Evolutionary conservation across 805 yeast genomes (phyloP).

Genomic region (Wickerhamomyces xylosicus): DNA sequence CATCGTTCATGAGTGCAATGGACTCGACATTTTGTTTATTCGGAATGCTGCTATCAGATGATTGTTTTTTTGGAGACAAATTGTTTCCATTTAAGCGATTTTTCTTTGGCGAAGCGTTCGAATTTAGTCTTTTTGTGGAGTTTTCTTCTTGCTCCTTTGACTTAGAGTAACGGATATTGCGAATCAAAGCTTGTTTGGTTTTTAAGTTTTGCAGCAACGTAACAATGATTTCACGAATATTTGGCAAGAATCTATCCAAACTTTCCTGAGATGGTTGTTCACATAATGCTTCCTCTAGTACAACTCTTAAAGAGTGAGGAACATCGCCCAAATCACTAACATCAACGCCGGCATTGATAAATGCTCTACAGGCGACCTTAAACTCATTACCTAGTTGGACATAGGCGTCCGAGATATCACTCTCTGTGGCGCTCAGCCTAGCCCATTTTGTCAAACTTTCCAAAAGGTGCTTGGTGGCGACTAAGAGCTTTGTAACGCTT

Average conservation of each 20-base stretch:
- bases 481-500: constrained; percentile 67
- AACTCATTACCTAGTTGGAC: constrained; percentile 92
- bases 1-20: too few relatives aligned
- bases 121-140: constrained; percentile 2
- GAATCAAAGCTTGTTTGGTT: constrained; percentile 57
- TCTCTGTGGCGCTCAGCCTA: constrained; percentile 62
- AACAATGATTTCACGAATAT: constrained; percentile 78
- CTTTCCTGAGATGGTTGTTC: constrained; percentile 78
- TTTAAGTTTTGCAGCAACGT: constrained; percentile 71
- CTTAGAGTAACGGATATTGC: constrained; percentile 23
- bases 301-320: constrained; percentile 67
- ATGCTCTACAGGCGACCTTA: constrained; percentile 74
- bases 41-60: neutral
- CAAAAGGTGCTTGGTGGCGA: constrained; percentile 81
- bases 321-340: constrained; percentile 83
- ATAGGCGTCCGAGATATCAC: constrained; percentile 80
- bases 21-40: too few relatives aligned
- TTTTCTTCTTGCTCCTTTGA: constrained; percentile 10
- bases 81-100: too few relatives aligned
- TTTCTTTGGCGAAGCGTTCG: neutral
- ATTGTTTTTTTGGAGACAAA: neutral
- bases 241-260: constrained; percentile 71
- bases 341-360: constrained; percentile 68
- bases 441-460: constrained; percentile 91
- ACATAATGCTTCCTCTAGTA: constrained; percentile 78